Evolutionary conservation across 305 asterid species (phyloP), one percentile per base, ranked within the genome.

Genomic region (Solanum aculeatissimum): DNA sequence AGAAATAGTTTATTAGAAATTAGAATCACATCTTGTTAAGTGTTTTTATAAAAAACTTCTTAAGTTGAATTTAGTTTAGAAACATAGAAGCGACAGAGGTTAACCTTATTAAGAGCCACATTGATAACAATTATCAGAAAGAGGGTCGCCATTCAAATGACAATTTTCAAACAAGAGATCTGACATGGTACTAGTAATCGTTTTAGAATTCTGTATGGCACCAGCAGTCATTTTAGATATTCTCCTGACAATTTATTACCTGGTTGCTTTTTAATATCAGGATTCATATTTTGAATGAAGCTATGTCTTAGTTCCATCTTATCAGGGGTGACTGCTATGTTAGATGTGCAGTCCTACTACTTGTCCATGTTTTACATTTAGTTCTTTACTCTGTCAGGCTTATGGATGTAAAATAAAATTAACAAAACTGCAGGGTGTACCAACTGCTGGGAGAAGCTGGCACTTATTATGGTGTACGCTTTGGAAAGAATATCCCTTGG

Each of bases 381-480:
- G 49, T 78, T 78, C 66, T 27, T 75, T 32, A 16, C 82, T 16
- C 47, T 16, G 2, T 29, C 1, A 1, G 57, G 18, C 21, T 51
- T 66, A 7, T 53, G n/a, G 19, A 11, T 78, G 82, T 45, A 63
- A 79, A 32, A n/a, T n/a, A n/a, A n/a, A 38, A 82, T 25, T 25
- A 8, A 35, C 35, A n/a, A 42, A 77, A 53, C 51, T 90, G 90
- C 90, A 96, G 99, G 95, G 98, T 96, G 21, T 96, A 93, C 80
- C 97, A 94, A 90, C 92, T 96, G 86, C 91, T 96, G 47, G 98
- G 99, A 87, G 98, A 94, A 83, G 82, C 93, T 1, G 99, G 99
- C 65, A 94, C 98, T 9, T 96, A 95, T 86, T 96, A 96, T 82
- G 99, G 99, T 2, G 93, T 96, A 42, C 95, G 99, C 21, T 96